Conservation (phyloP, 352 stramenopile species). For the Pythium myriotylum region DNA sequence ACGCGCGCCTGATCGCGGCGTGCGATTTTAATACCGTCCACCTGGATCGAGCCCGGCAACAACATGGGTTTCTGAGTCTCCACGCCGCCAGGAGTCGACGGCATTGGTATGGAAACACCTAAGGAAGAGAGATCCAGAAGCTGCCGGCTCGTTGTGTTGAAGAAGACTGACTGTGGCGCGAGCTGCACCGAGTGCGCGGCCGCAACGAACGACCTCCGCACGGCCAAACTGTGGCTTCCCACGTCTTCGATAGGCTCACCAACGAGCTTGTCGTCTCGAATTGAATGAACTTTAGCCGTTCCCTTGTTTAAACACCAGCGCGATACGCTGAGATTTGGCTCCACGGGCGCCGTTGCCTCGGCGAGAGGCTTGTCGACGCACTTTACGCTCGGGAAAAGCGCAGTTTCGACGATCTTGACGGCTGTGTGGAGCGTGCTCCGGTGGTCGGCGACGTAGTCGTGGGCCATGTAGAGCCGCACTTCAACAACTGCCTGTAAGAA, state of each 20-base stretch:
- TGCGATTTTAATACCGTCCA: too few species aligned
- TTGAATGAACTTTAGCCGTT: not conserved
- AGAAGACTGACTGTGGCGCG: conserved; percentile 4
- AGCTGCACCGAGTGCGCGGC: conserved; percentile 3
- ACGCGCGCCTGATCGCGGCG: too few species aligned
- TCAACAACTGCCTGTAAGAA: too few species aligned
- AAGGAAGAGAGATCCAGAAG: not conserved
- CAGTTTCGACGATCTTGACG: too few species aligned
- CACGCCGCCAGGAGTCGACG: too few species aligned
- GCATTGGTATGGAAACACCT: too few species aligned
- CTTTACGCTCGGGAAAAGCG: too few species aligned
- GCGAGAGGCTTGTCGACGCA: too few species aligned
- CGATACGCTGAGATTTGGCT: not conserved
- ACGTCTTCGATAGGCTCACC: not conserved
- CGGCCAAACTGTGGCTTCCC: not conserved
- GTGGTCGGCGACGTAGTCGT: too few species aligned
- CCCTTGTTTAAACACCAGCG: not conserved
- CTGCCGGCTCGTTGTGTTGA: conserved; percentile 3
- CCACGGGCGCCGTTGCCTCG: not conserved
- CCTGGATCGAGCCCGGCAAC: conserved; percentile 1
- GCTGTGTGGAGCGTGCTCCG: too few species aligned
- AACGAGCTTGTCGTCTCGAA: too few species aligned
- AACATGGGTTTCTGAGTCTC: not conserved
- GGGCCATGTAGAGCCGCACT: too few species aligned
- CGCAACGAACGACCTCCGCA: not conserved